Evolutionary conservation across 257 asterid species (phyloP), one percentile per base, ranked within the genome.

Genomic region (Orobanche coerulescens): DNA sequence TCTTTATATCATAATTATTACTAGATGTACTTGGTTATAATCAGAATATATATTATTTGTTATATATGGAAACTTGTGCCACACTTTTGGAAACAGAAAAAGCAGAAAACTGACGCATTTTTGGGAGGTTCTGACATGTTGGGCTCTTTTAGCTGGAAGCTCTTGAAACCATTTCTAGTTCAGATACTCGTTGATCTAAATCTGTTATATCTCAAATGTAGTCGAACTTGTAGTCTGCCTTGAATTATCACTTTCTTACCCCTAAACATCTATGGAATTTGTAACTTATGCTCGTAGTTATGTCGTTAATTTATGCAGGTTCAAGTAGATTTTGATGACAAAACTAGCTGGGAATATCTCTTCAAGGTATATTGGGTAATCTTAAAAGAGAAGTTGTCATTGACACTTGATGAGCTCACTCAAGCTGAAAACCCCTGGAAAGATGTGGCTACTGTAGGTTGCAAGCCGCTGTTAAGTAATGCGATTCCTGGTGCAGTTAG

Each of bases 261-360:
- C 39, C 16, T 48, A 53, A 36, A 24, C 51, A 31, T 57, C 14
- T 61, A 10, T 24, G 15, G 0, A 47, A 33, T 62, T 64, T 4
- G 16, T 40, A 53, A 36, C 50, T 40, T 46, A 63, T 49, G 46
- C 74, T 63, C 62, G 50, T 14, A 1, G 22, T 52, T 44, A 58
- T 22, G 49, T 25, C 36, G 4, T 61, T 39, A 43, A 61, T 49
- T 57, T 37, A 19, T 67, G 79, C 88, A 87, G 95, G 81, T 80
- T 50, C 69, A 78, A 74, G 91, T 91, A 62, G 95, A 91, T 84
- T 91, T 91, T 74, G 96, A 91, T 67, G 97, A 91, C 78, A 65
- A 72, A 66, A 68, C 61, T 40, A 87, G 96, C 81, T 91, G 96
- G 94, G 97, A 91, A 66, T 85, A 91, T 80, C 95, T 91, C 68